These are phyloP conservation scores for Boletus rufocinnamomeus DNA, from an alignment of 768 basidiomycete genomes.

Conservation along the genomic window DNA sequence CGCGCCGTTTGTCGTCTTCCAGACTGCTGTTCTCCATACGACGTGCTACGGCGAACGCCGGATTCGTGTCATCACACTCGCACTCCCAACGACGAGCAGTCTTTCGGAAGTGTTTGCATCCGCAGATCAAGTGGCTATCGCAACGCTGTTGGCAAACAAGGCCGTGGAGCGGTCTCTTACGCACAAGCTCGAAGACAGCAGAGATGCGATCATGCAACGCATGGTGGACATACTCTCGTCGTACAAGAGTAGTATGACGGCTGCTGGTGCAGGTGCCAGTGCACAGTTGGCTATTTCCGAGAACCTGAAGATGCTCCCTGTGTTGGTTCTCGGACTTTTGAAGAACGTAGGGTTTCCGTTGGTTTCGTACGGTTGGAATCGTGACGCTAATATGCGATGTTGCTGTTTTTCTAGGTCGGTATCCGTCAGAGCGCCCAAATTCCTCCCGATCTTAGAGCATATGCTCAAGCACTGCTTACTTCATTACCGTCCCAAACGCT, in stretches of 20 bases:
- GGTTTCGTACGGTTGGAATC: not conserved
- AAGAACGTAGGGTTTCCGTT: constrained; percentile 74
- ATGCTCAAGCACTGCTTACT: constrained; percentile 89
- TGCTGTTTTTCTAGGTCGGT: constrained; percentile 61
- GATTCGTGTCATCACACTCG: constrained; percentile 87
- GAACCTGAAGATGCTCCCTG: constrained; percentile 93
- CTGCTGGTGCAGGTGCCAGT: constrained; percentile 89
- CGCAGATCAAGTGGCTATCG: constrained; percentile 85
- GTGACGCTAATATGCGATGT: not conserved
- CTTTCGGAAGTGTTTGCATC: constrained; percentile 89
- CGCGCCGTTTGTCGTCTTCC: constrained; percentile 88
- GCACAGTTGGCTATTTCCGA: constrained; percentile 91
- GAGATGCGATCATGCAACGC: constrained; percentile 82
- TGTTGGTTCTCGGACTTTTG: constrained; percentile 84
- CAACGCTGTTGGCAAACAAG: constrained; percentile 85
- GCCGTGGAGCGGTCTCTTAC: constrained; percentile 87
- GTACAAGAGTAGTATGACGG: constrained; percentile 96
- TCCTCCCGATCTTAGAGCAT: constrained; percentile 93
- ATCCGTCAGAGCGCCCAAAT: constrained; percentile 96
- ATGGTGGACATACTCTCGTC: constrained; percentile 81
- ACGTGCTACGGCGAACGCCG: constrained; percentile 92
- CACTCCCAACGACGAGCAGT: constrained; percentile 84
- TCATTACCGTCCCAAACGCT: constrained; percentile 89
- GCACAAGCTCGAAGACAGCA: constrained; percentile 85
- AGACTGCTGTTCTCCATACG: constrained; percentile 93